Conservation (phyloP, 331 rosid species). For the Spiraea crenata region DNA sequence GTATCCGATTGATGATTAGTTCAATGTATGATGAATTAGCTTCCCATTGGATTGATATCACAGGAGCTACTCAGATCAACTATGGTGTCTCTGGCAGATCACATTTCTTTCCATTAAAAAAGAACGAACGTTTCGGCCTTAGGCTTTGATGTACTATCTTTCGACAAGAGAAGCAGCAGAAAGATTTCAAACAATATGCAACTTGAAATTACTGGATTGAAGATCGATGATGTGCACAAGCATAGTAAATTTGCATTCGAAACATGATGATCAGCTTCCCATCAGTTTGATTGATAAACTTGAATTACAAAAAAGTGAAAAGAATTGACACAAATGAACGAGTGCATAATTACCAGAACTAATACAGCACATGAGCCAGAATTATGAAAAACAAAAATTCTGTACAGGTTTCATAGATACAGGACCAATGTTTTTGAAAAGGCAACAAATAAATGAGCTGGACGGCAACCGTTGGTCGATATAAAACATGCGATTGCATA, state of each 20-base stretch:
- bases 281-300: background rate
- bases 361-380: conserved; percentile 27
- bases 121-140: too few species aligned
- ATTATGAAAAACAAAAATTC: conserved; percentile 32
- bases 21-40: background rate
- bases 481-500: conserved; percentile 61
- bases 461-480: conserved; percentile 42
- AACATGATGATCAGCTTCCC: background rate
- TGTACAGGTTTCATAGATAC: conserved; percentile 67
- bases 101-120: too few species aligned
- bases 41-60: background rate
- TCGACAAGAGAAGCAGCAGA: too few species aligned
- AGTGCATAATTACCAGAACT: conserved; percentile 20
- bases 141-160: too few species aligned
- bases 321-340: conserved; percentile 21
- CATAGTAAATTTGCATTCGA: background rate
- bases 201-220: background rate
- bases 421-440: conserved; percentile 38
- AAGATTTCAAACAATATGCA: too few species aligned
- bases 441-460: conserved; percentile 45
- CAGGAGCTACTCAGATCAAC: too few species aligned
- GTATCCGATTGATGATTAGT: conserved; percentile 1
- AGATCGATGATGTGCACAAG: background rate
- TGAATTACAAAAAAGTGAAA: background rate
- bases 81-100: too few species aligned